Evolutionary conservation across 1,139 yeast genomes (phyloP), one percentile per base, ranked within the genome.

Genomic region (Sugiyamaella castrensis): DNA sequence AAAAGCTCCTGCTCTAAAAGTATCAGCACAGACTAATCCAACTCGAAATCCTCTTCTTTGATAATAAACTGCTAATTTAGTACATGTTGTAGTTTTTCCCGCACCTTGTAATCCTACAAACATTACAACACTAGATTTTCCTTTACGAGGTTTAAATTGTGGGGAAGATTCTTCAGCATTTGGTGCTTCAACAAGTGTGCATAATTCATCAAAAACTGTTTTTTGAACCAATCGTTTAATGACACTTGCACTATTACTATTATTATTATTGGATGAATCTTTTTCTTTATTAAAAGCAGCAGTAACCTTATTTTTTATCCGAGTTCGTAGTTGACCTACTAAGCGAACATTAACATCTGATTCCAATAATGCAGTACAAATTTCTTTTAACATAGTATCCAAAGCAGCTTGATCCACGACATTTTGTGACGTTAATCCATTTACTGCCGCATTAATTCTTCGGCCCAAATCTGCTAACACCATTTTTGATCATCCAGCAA

Each of bases 1-100:
- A 73, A 92, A 92, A 1, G 98, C 98, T 76, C 98, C 98, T 32
- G 98, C 98, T 76, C 98, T 82, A 75, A 92, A 92, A 36, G 98
- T 92, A 75, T 92, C 98, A 2, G 98, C 98, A 80, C 98, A 94
- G 28, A 92, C 98, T 62, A 92, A 74, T 46, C 98, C 98, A 40
- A 89, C 96, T 65, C 88, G 89, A 70, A 83, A 88, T 1, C 97
- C 97, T 65, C 98, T 76, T 66, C 92, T 81, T 64, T 91, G 92
- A 66, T 92, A 94, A 68, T 87, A 91, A 1, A 88, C 95, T 0
- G 98, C 98, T 59, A 92, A 75, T 67, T 92, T 92, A 1, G 98
- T 92, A 80, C 98, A 91, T 1, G 97, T 83, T 0, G 98, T 92
- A 27, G 98, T 92, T 68, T 92, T 92, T 78, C 98, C 98, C 8